Evolutionary conservation across 805 yeast species (phyloP).

Genomic region (Tetrapisispora fleetii): DNA sequence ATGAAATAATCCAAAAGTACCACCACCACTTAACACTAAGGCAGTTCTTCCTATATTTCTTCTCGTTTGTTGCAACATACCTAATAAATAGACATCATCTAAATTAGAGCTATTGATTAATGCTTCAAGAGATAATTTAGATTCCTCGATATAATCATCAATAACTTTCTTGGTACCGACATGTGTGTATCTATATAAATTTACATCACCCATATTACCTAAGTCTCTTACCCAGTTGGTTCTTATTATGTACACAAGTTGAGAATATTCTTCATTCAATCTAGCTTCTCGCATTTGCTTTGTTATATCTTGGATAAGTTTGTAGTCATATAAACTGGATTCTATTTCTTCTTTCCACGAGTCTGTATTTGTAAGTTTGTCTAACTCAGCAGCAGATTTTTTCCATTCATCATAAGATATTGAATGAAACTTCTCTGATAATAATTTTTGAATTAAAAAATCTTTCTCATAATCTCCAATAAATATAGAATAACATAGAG

Average conservation of each 20-base stretch:
- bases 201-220: constrained; percentile 78
- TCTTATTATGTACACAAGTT: constrained; percentile 62
- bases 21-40: constrained; percentile 89
- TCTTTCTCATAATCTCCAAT: constrained; percentile 24
- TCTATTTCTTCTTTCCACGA: constrained; percentile 60
- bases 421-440: constrained; percentile 39
- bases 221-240: constrained; percentile 79
- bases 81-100: constrained; percentile 62
- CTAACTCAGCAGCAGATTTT: constrained; percentile 51
- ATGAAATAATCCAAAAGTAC: constrained; percentile 86
- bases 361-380: constrained; percentile 51
- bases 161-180: constrained; percentile 80
- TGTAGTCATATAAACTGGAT: constrained; percentile 65
- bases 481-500: constrained; percentile 9
- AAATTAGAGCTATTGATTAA: constrained; percentile 29
- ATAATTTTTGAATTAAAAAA: constrained; percentile 30
- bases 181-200: constrained; percentile 65
- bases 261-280: constrained; percentile 42
- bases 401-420: constrained; percentile 58
- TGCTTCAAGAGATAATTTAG: constrained; percentile 38
- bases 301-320: constrained; percentile 44
- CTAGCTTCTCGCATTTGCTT: constrained; percentile 53
- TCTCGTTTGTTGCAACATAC: constrained; percentile 76
- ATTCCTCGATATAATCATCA: constrained; percentile 75
- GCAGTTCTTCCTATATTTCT: constrained; percentile 93